These are phyloP conservation scores for Stipa capillata DNA, from an alignment of 176 grass and related monocot species.

Conservation along the genomic window DNA sequence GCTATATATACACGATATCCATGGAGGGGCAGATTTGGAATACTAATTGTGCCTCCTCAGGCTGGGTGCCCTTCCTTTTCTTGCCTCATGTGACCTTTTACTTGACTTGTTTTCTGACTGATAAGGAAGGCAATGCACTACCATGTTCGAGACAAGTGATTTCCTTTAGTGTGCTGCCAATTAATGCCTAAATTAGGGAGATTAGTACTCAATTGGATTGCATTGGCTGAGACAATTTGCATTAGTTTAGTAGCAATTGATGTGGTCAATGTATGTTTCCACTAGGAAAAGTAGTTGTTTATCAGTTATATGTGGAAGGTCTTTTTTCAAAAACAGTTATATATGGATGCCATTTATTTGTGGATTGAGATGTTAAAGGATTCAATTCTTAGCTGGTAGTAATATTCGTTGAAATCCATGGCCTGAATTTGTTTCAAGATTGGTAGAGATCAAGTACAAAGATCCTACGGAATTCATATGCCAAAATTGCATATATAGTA, in stretches of 20 bases:
- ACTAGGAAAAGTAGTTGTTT: background rate
- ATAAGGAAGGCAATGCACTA: background rate
- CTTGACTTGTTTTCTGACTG: background rate
- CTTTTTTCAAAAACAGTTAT: too few species aligned
- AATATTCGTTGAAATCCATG: background rate
- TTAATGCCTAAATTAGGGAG: background rate
- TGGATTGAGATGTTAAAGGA: background rate
- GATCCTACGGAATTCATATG: background rate
- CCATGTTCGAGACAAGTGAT: background rate
- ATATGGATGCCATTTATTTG: background rate
- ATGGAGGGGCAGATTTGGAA: background rate
- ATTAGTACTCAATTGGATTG: background rate
- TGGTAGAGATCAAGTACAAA: background rate
- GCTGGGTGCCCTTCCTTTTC: background rate
- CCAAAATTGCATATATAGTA: background rate
- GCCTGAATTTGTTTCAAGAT: background rate
- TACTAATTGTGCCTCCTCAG: background rate
- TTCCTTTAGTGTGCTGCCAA: background rate
- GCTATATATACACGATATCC: conserved; percentile 19
- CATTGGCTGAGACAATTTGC: background rate
- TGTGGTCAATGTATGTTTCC: background rate
- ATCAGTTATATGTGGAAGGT: background rate
- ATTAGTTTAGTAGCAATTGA: conserved; percentile 1
- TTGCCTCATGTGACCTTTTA: background rate
- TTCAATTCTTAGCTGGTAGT: background rate